Conservation (phyloP, 108 stramenopile species). For the Stephanodiscus minutulus region DNA sequence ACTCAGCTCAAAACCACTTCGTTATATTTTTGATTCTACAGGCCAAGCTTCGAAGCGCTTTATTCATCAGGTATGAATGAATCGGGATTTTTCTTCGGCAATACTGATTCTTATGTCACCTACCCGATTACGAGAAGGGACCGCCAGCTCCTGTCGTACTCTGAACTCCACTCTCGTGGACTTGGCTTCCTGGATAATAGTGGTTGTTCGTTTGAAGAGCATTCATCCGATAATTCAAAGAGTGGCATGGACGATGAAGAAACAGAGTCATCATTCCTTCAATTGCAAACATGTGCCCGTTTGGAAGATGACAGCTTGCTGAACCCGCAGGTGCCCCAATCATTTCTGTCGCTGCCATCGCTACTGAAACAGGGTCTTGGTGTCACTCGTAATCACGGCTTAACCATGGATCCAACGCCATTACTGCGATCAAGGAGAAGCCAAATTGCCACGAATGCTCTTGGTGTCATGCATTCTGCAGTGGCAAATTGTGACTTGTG, state of each 20-base stretch:
- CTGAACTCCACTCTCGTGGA: conserved; percentile 36
- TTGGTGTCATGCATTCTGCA: conserved; percentile 8
- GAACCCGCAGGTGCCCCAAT: conserved; percentile 4
- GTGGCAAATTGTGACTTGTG: conserved; percentile 6
- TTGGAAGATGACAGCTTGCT: conserved; percentile 45
- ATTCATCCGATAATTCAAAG: conserved; percentile 19
- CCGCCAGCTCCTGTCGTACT: conserved; percentile 31
- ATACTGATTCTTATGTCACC: conserved; percentile 56
- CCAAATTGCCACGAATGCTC: conserved; percentile 7
- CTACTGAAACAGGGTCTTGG: conserved; percentile 23
- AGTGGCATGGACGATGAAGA: conserved; percentile 14
- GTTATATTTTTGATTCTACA: conserved; percentile 19
- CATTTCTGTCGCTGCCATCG: conserved; percentile 18
- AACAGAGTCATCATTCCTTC: not conserved
- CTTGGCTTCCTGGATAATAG: conserved; percentile 30
- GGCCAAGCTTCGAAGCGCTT: conserved; percentile 61
- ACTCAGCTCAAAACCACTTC: not conserved
- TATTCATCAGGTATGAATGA: conserved; percentile 54
- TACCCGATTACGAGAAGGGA: conserved; percentile 44
- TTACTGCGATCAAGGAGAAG: conserved; percentile 16
- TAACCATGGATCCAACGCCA: not conserved
- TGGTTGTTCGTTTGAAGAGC: conserved; percentile 2
- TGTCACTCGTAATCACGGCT: not conserved
- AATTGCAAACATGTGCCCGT: conserved; percentile 4
- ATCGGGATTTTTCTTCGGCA: conserved; percentile 65